These are phyloP conservation scores for Limtongia smithiae DNA, from an alignment of 805 yeast species.

Conservation along the genomic window DNA sequence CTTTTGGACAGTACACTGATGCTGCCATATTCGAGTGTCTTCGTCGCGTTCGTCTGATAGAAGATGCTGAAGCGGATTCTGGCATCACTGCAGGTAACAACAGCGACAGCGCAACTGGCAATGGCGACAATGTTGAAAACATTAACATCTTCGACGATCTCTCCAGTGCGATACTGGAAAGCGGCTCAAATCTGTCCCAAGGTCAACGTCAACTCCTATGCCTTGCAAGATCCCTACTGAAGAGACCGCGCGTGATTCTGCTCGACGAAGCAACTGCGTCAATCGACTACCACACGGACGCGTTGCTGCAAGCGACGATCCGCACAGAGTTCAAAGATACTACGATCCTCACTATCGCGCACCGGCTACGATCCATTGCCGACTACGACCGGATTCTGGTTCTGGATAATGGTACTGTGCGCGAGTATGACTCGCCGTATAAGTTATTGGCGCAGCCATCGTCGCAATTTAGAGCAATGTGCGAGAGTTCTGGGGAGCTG, in stretches of 20 bases:
- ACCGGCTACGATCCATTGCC: constrained; percentile 67
- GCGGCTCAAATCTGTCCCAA: constrained; percentile 75
- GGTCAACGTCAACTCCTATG: constrained; percentile 88
- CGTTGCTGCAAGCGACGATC: constrained; percentile 68
- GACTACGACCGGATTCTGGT: constrained; percentile 74
- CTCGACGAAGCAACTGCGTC: constrained; percentile 74
- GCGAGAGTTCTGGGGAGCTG: constrained; percentile 85
- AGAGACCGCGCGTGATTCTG: constrained; percentile 63
- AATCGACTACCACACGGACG: constrained; percentile 79
- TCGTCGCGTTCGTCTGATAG: constrained; percentile 18
- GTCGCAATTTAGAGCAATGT: constrained; percentile 65
- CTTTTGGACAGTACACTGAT: constrained; percentile 58
- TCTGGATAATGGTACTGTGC: constrained; percentile 71
- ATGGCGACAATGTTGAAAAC: no score
- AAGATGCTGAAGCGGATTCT: not conserved
- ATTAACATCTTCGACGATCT: constrained; percentile 48
- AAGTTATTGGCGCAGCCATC: constrained; percentile 49
- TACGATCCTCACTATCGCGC: constrained; percentile 82
- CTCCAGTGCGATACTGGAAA: constrained; percentile 56
- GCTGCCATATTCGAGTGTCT: constrained; percentile 38
- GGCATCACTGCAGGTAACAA: not conserved
- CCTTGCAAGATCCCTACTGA: constrained; percentile 72
- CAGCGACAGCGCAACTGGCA: not conserved
- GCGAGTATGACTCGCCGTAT: constrained; percentile 69
- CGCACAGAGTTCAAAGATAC: constrained; percentile 62